Percentiles rank a stretch among this genome's conserved stretches.
Conservation (phyloP, 441 rosid species). For the Pelargonium citronellum region DNA sequence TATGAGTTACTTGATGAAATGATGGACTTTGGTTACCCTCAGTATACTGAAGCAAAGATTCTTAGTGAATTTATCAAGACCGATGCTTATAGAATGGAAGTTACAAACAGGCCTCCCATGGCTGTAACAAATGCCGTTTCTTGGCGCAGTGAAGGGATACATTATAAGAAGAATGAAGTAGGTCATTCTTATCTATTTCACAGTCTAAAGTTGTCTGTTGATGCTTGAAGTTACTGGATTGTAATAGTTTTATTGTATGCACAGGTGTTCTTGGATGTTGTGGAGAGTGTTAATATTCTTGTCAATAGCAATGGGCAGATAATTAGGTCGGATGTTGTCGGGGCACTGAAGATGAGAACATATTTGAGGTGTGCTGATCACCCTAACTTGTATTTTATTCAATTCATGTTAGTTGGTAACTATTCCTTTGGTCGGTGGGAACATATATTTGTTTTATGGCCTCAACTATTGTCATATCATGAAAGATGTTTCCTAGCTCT, state of each 20-base stretch:
- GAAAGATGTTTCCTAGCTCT: neutral
- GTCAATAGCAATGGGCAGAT: constrained; percentile 97
- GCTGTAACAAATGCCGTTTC: constrained; percentile 98
- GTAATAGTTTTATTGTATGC: constrained; percentile 9
- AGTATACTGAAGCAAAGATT: constrained; percentile 86
- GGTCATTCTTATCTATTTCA: constrained; percentile 21
- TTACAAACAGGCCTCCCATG: constrained; percentile 94
- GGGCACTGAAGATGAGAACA: constrained; percentile 97
- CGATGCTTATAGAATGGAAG: constrained; percentile 99
- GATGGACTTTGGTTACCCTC: constrained; percentile 99
- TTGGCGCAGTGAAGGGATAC: constrained; percentile 96
- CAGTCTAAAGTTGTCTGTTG: constrained; percentile 8
- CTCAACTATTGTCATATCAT: neutral
- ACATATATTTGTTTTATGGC: neutral
- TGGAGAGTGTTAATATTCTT: constrained; percentile 93
- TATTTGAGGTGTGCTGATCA: constrained; percentile 63
- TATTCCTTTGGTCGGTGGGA: neutral
- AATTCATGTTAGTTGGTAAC: constrained; percentile 4
- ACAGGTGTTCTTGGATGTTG: constrained; percentile 94
- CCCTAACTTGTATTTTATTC: neutral
- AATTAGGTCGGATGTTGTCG: constrained; percentile 92
- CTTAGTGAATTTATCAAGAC: constrained; percentile 97
- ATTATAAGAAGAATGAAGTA: constrained; percentile 91
- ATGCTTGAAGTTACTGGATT: constrained; percentile 21
- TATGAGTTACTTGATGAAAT: constrained; percentile 98